Evolutionary conservation across 345 rosid genomes (phyloP), one percentile per base, ranked within the genome.

Genomic region (Erodium maritimum): DNA sequence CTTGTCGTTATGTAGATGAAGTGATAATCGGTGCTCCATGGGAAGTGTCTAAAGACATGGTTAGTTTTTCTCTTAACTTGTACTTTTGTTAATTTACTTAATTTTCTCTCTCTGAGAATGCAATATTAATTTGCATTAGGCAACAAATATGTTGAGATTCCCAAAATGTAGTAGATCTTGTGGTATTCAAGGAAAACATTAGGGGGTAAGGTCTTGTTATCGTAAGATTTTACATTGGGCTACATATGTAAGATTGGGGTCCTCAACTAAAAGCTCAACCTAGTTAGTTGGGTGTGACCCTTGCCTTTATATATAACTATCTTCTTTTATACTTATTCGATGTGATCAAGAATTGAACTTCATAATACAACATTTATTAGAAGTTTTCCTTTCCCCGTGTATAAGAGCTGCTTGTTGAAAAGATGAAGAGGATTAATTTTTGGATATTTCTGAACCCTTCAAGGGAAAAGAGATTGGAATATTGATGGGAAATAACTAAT

Each of bases 21-120:
- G 90, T 81, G 65, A 86, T 83, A 67, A 86, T 86, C 50, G 94
- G 94, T 55, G 89, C 90, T 58, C 94, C 94, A 14, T 67, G 74
- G 78, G 90, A 83, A 65, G 77, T 86, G 50, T 79, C 89, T 22
- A 81, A 64, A 65, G 90, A 86, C 72, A 77, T 74, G 90, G 90
- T 86, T 54, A 69, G 89, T 74, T 20, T 46, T 42, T 48, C 23
- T 52, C 54, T 58, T 52, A 48, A 19, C 51, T 61, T 54, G 46
- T 17, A 19, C 19, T 55, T 33, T 46, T 56, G 21, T 17, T 16
- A 29, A 48, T 52, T 3, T 58, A 17, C 53, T 24, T 24, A 20
- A 17, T 48, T 2, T 59, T 22, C 22, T 58, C 21, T 34, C 3
- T 42, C 16, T 42, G 48, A 7, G 48, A 42, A 42, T 42, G 17